A percentile compares a stretch with the other conserved stretches of the same genome.
Evolutionary conservation across 139 green algal genomes (phyloP).

Genomic region (Haematococcus sp.): DNA sequence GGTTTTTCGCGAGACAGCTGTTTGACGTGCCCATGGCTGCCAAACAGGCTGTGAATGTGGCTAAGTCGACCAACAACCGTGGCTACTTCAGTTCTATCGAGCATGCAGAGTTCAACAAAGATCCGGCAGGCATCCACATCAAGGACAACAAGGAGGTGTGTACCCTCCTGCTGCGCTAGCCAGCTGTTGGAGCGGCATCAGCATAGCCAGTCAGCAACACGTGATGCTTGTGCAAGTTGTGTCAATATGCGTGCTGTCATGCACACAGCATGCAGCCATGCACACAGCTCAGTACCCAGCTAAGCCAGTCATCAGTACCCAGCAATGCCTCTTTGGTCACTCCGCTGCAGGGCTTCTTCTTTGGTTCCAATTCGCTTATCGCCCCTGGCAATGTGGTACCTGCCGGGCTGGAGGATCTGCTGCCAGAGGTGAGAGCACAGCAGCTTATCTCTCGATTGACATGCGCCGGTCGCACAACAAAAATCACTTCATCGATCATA

Average conservation of each 20-base stretch:
- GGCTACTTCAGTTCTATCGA: constrained; percentile 11
- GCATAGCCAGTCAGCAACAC: too few relatives aligned
- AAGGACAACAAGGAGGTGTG: constrained; percentile 16
- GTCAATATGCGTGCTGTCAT: too few relatives aligned
- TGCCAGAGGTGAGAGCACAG: too few relatives aligned
- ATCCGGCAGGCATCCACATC: not conserved
- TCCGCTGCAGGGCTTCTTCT: constrained; percentile 11
- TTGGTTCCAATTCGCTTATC: constrained; percentile 2
- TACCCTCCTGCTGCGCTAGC: too few relatives aligned
- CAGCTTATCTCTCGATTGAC: too few relatives aligned
- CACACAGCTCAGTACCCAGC: too few relatives aligned
- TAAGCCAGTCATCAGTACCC: too few relatives aligned
- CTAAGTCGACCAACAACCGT: constrained; percentile 1
- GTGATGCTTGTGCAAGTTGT: not conserved
- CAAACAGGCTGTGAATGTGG: constrained; percentile 5
- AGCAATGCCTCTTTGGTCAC: too few relatives aligned
- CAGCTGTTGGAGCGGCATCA: not conserved
- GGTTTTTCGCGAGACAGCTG: not conserved
- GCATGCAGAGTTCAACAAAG: constrained; percentile 14
- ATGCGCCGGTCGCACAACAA: too few relatives aligned
- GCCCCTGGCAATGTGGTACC: constrained; percentile 8
- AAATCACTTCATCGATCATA: too few relatives aligned
- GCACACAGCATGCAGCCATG: too few relatives aligned
- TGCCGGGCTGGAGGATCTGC: not conserved
- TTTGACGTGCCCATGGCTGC: not conserved